Evolutionary conservation across 768 basidiomycete genomes (phyloP), one percentile per base, ranked within the genome.

Genomic region (Tulasnella sp.): DNA sequence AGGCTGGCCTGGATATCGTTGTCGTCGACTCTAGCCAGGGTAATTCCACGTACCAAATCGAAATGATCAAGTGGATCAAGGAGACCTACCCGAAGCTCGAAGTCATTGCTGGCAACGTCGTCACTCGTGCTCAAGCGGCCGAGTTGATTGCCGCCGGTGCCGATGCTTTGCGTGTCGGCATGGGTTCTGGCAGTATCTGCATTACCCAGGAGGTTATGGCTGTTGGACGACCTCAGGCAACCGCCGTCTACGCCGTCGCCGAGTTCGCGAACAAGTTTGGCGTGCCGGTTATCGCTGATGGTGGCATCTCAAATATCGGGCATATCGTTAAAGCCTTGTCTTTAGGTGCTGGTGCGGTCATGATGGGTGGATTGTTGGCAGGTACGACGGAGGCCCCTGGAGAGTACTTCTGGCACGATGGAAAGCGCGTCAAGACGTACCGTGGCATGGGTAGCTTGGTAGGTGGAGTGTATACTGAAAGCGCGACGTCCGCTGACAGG

Each of bases 121-220:
- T 99, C 79, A 98, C 96, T 5, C 91, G 97, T 76, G 96, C 97
- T 81, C 97, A 99, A 82, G 97, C 97, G 0, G 97, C 97, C 19
- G 89, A 86, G 31, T 89, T 99, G 77, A 98, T 99, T 79, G 90
- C 88, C 11, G 96, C 95, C 2, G 97, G 97, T 58, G 97, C 96
- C 3, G 97, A 99, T 80, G 97, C 87, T n/a, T 87, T 99, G 14
- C 91, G 95, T 31, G 87, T 99, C 45, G 97, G 97, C 54, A 99
- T 99, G 97, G 97, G 97, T 45, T 93, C 92, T 9, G 97, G 97
- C 11, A 97, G 94, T 6, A 99, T 99, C 81, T 99, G 97, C 83
- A 99, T 99, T 84, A 99, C 97, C 7, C 97, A 99, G 84, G 97
- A 99, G 82, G 92, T 99, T 80, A 99, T 98, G 93, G 97, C 97